These are phyloP conservation scores for Backusella tuberculispora DNA, from an alignment of 192 early-diverging fungal species.

Conservation along the genomic window DNA sequence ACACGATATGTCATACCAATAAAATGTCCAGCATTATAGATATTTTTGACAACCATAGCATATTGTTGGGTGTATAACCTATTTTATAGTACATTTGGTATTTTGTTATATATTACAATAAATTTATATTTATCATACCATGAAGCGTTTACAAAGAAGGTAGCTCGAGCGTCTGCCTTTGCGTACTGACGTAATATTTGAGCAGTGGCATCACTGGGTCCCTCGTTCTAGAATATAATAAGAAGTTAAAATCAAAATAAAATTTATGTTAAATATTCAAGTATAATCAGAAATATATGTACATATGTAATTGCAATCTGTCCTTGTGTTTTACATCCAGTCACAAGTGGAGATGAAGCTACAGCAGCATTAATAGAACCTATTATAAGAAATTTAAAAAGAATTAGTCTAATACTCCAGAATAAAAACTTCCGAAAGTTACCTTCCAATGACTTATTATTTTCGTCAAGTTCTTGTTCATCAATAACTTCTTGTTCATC, in stretches of 20 bases:
- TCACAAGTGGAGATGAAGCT: constrained; percentile 22
- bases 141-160: constrained; percentile 55
- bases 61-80: constrained; percentile 58
- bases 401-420: neutral
- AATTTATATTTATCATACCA: constrained; percentile 32
- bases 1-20: constrained; percentile 61
- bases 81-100: neutral
- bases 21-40: constrained; percentile 55
- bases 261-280: constrained; percentile 3
- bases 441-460: neutral
- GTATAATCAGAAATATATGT: constrained; percentile 12
- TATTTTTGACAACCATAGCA: constrained; percentile 50
- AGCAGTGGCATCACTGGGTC: constrained; percentile 55
- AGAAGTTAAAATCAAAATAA: constrained; percentile 22
- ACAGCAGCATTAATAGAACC: neutral
- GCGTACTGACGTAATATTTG: constrained; percentile 52
- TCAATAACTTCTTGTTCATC: neutral
- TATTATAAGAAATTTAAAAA: neutral
- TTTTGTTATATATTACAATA: neutral
- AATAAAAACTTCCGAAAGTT: constrained; percentile 2
- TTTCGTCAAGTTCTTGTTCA: neutral
- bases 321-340: constrained; percentile 42
- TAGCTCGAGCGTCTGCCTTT: constrained; percentile 49
- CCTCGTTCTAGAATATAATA: constrained; percentile 43
- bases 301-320: constrained; percentile 46